A percentile compares a stretch with the other conserved stretches of the same genome.
These are phyloP conservation scores for Cytospora piceae DNA, from an alignment of 2,329 filamentous ascomycete species.

Conservation along the genomic window DNA sequence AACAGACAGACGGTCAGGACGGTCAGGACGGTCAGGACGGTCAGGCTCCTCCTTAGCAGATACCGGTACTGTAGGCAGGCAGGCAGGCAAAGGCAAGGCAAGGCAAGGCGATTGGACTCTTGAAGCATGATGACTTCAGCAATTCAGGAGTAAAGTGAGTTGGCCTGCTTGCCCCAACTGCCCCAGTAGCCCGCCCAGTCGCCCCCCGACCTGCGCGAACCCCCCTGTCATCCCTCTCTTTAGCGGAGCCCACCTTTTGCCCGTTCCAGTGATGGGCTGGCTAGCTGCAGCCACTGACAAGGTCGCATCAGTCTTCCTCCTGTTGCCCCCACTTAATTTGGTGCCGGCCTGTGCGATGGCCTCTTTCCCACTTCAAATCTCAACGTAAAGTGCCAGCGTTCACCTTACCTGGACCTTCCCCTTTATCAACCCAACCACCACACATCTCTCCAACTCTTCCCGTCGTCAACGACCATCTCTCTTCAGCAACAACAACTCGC, in stretches of 20 bases:
- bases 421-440: conserved; percentile 31
- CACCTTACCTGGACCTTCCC: conserved; percentile 27
- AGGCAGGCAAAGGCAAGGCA: too few species aligned
- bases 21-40: too few species aligned
- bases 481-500: conserved; percentile 23
- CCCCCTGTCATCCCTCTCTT: conserved; percentile 10
- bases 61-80: too few species aligned
- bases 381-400: conserved; percentile 30
- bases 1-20: too few species aligned
- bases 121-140: neutral
- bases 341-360: conserved; percentile 30
- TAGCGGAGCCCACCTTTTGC: conserved; percentile 25
- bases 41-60: too few species aligned
- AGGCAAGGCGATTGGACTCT: neutral
- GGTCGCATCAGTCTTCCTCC: conserved; percentile 24
- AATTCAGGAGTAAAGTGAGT: neutral
- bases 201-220: neutral
- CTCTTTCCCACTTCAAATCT: conserved; percentile 32
- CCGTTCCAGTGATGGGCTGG: conserved; percentile 29
- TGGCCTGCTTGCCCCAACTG: neutral
- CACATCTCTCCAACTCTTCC: conserved; percentile 27
- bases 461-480: conserved; percentile 27
- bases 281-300: conserved; percentile 24
- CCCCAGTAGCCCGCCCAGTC: conserved; percentile 1
- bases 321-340: conserved; percentile 26